Evolutionary conservation across 768 basidiomycete species (phyloP), one percentile per base, ranked within the genome.

Genomic region (Podaxis rugospora): DNA sequence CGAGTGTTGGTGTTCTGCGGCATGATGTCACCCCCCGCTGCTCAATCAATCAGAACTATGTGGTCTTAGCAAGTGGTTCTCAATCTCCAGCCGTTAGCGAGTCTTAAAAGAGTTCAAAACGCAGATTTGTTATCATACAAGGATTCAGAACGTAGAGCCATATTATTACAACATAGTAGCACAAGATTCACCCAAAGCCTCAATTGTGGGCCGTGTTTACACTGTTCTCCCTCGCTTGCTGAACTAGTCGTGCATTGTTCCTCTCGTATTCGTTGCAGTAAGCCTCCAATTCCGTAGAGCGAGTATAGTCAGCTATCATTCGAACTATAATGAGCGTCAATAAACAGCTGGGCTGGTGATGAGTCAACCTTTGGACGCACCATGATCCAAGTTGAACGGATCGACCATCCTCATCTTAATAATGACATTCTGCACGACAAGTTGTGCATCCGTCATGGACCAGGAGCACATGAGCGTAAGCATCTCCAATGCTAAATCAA

Each of bases 201-300:
- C 18, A 47, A 7, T 47, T n/a, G 18, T 47, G 46, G n/a, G 46
- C 6, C 9, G 3, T 46, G 7, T 21, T n/a, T 18, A n/a, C 44
- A 6, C n/a, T 18, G 9, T 47, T 9, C 14, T 47, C 35, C 28
- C 28, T 51, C 0, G 51, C 58, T 9, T 44, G 50, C 5, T 28
- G 50, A 3, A 59, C 16, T 2, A 59, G 9, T 14, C 5, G 57
- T 4, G 25, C n/a, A 37, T 77, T 77, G 9, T 62, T 54, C 13
- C 65, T 40, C 60, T 68, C 66, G 57, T 70, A 78, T n/a, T 68
- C 66, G 0, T 53, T 52, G 57, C 75, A 74, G 2, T 64, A 64
- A n/a, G 64, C 13, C 4, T 68, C 16, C 36, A 75, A 62, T 28
- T 64, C 58, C 27, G 56, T 57, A 3, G 73, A 74, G 1, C 62